phyloP scores from a whole-genome alignment of 139 green algal species.

The Tetradesmus obliquus region DNA sequence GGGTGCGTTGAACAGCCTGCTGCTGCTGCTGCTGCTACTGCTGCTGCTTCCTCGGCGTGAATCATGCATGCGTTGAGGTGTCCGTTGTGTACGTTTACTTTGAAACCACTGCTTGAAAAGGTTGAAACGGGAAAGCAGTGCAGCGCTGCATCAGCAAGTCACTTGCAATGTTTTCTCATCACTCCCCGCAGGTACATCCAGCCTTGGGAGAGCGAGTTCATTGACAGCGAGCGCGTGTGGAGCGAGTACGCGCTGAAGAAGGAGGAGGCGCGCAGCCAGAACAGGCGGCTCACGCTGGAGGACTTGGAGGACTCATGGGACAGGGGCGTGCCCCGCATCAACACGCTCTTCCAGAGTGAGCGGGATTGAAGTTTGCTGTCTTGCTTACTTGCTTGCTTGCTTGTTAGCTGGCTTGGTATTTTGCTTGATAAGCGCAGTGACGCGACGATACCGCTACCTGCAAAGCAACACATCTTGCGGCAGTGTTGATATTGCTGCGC shows the following conservation, averaged over 20 bases:
- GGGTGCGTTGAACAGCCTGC: not conserved
- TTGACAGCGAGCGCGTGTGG: slow-evolving; percentile 98
- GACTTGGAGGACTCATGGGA: slow-evolving; percentile 99
- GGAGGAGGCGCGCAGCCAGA: slow-evolving; percentile 72
- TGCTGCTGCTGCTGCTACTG: not conserved
- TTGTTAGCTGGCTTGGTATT: too few species aligned
- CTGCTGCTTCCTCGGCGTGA: not conserved
- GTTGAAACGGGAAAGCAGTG: not conserved
- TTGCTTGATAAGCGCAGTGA: too few species aligned
- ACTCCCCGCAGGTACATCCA: slow-evolving; percentile 72
- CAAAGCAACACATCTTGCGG: too few species aligned
- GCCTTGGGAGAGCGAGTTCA: slow-evolving; percentile 99
- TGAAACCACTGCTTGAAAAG: too few species aligned
- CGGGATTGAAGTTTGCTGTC: not conserved
- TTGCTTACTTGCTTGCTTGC: not conserved
- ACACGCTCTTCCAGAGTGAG: slow-evolving; percentile 98
- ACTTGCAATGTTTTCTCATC: not conserved
- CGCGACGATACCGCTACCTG: too few species aligned
- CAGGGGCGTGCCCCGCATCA: slow-evolving; percentile 98
- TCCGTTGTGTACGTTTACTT: not conserved
- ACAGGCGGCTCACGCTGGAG: slow-evolving; percentile 89
- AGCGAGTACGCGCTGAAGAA: slow-evolving; percentile 99
- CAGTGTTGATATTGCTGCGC: too few species aligned
- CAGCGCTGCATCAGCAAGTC: not conserved
- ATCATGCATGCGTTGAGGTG: not conserved